Conservation (phyloP, 805 yeast genomes). For the Lachancea sp. region DNA sequence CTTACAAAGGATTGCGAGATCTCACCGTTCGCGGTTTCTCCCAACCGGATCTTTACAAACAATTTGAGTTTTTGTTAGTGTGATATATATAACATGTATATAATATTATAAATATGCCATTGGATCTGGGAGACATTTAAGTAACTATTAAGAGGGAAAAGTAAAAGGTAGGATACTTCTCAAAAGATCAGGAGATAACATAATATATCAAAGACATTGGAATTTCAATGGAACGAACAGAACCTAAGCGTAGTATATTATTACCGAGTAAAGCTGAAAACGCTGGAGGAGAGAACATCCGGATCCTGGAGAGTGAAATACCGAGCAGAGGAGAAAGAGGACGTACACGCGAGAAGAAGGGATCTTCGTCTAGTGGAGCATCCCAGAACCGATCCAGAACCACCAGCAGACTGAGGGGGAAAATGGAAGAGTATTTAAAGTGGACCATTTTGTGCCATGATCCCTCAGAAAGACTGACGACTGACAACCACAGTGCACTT, state of each 20-base stretch:
- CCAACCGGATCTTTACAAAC: too few relatives aligned
- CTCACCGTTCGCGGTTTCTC: too few relatives aligned
- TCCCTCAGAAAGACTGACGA: constrained; percentile 56
- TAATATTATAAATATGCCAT: too few relatives aligned
- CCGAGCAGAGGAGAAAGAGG: constrained; percentile 25
- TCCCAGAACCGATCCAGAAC: constrained; percentile 21
- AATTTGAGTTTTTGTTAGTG: too few relatives aligned
- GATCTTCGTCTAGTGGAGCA: constrained; percentile 10
- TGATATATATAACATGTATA: too few relatives aligned
- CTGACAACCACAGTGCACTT: constrained; percentile 17
- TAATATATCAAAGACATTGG: too few relatives aligned
- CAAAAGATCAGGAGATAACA: too few relatives aligned
- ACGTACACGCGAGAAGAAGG: constrained; percentile 21
- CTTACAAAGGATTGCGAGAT: too few relatives aligned
- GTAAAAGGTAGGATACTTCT: too few relatives aligned
- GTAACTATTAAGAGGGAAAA: too few relatives aligned
- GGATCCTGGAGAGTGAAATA: constrained; percentile 10
- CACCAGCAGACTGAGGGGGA: constrained; percentile 26
- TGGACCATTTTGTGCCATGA: constrained; percentile 69
- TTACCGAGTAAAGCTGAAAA: constrained; percentile 8
- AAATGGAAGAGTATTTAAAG: constrained; percentile 39
- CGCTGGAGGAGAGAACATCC: constrained; percentile 8
- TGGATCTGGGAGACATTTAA: too few relatives aligned
- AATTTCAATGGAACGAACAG: constrained; percentile 6
- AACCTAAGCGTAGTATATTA: constrained; percentile 10